phyloP scores from a whole-genome alignment of 1,284 basidiomycete species.

The Neotropicomus parvogracilis region DNA sequence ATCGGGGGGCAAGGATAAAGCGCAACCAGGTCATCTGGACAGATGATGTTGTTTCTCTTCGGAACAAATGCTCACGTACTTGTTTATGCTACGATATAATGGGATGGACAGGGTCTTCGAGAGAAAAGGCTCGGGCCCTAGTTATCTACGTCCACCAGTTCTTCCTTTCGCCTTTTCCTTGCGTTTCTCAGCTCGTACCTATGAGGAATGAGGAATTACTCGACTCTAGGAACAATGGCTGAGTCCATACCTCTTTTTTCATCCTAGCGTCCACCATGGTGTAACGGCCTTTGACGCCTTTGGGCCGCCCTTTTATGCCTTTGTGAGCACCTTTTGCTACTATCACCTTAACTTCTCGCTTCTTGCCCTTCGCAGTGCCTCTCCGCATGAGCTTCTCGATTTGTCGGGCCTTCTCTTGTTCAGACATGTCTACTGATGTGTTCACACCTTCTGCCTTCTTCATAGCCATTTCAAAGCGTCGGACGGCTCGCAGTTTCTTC shows the following conservation, averaged over 20 bases:
- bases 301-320: constrained; percentile 90
- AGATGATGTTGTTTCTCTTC: constrained; percentile 11
- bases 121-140: neutral
- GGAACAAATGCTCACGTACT: neutral
- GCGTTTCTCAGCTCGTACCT: constrained; percentile 71
- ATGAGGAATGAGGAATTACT: constrained; percentile 8
- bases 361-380: constrained; percentile 69
- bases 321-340: constrained; percentile 91
- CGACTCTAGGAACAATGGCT: neutral
- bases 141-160: constrained; percentile 40
- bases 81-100: neutral
- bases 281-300: constrained; percentile 92
- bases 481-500: constrained; percentile 89
- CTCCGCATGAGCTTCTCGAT: constrained; percentile 90
- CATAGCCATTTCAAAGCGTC: constrained; percentile 87
- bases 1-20: constrained; percentile 13
- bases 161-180: constrained; percentile 65
- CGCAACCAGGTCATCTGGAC: constrained; percentile 7
- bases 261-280: constrained; percentile 88
- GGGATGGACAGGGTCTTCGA: neutral
- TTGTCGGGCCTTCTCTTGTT: constrained; percentile 91
- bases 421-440: constrained; percentile 85
- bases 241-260: constrained; percentile 70
- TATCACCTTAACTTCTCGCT: constrained; percentile 83
- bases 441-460: constrained; percentile 97